These are phyloP conservation scores for Thalassiosira pacifica DNA, from an alignment of 352 stramenopile species.

Conservation along the genomic window DNA sequence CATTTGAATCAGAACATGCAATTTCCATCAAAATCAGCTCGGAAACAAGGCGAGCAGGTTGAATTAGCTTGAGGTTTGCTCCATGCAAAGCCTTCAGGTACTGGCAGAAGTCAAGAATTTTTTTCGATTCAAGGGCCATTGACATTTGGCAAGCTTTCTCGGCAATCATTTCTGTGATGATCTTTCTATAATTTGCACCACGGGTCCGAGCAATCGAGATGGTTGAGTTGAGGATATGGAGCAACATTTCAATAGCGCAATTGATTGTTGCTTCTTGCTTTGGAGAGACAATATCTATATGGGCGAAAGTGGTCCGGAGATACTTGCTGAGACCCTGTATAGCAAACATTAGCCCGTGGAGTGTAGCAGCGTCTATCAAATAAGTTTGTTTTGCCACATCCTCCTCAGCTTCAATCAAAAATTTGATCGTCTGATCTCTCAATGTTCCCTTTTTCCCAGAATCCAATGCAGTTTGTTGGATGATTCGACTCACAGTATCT, in stretches of 20 bases:
- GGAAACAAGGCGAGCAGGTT: constrained; percentile 50
- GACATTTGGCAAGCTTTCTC: constrained; percentile 51
- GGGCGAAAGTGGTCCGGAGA: constrained; percentile 40
- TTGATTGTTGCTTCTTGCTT: constrained; percentile 54
- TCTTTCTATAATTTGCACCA: constrained; percentile 54
- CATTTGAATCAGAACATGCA: constrained; percentile 46
- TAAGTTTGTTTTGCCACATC: constrained; percentile 50
- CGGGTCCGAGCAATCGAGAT: constrained; percentile 46
- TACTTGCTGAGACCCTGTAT: constrained; percentile 59
- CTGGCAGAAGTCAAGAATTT: constrained; percentile 52
- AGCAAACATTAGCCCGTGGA: constrained; percentile 59
- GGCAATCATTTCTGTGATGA: constrained; percentile 48
- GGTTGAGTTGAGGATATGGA: constrained; percentile 48
- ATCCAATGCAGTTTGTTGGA: constrained; percentile 72
- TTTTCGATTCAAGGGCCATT: constrained; percentile 61
- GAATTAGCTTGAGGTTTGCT: constrained; percentile 46
- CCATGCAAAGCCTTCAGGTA: constrained; percentile 44
- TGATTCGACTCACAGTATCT: constrained; percentile 64
- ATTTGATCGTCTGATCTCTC: constrained; percentile 55
- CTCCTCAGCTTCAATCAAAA: constrained; percentile 67
- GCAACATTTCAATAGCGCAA: constrained; percentile 47
- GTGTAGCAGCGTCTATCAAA: constrained; percentile 72
- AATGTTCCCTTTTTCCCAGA: constrained; percentile 51
- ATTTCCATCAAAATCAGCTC: constrained; percentile 70
- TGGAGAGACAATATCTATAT: constrained; percentile 41